A percentile compares a stretch with the other conserved stretches of the same genome.
phyloP scores from a whole-genome alignment of 1,139 yeast genomes.

The Ashbya aceris region DNA sequence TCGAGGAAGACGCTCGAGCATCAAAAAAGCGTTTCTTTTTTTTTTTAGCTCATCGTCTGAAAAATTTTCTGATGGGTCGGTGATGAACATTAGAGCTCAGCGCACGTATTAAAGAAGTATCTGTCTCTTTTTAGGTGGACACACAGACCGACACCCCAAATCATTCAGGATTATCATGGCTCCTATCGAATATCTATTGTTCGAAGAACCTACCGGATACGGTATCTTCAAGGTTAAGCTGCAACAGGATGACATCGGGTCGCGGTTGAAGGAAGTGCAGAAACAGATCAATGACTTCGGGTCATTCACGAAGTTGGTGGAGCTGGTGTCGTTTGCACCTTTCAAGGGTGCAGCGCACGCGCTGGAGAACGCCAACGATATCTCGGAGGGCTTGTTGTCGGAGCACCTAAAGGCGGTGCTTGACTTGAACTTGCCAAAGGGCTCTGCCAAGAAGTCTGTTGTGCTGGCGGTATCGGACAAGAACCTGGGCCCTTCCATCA shows the following conservation, averaged over 20 bases:
- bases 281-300: constrained; percentile 80
- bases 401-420: constrained; percentile 84
- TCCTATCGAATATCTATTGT: constrained; percentile 83
- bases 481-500: constrained; percentile 93
- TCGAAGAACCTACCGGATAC: constrained; percentile 98
- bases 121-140: not conserved
- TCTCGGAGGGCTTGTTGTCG: constrained; percentile 92
- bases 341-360: constrained; percentile 99
- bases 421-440: constrained; percentile 87
- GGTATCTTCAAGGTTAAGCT: constrained; percentile 90
- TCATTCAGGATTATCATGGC: constrained; percentile 28
- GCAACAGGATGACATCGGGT: constrained; percentile 91
- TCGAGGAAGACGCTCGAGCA: too few relatives aligned
- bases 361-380: constrained; percentile 93
- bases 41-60: constrained; percentile 6
- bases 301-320: constrained; percentile 85
- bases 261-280: constrained; percentile 90
- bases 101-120: not conserved
- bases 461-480: constrained; percentile 86
- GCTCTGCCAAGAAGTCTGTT: constrained; percentile 59
- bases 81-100: constrained; percentile 7
- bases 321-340: constrained; percentile 92
- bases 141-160: not conserved
- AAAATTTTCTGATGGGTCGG: constrained; percentile 9
- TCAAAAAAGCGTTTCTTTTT: constrained; percentile 3